Base-by-base conservation (phyloP, 805 yeast species). In the Komagataella populi region DNA sequence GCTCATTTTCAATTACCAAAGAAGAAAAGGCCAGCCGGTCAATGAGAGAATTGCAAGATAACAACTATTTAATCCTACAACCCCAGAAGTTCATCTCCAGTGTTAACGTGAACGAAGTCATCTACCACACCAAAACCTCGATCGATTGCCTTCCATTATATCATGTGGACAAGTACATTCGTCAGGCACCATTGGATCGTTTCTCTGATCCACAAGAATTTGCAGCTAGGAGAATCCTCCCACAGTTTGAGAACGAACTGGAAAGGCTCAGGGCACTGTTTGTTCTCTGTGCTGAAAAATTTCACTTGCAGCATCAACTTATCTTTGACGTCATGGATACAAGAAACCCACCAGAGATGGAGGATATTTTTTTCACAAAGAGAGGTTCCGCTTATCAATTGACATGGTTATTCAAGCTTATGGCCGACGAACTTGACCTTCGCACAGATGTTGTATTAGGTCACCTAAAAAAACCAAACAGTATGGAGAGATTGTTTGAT, bases 391-490 rank as follows among this genome's bases (percentile, higher is more conserved):
- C 64, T 3, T 83, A 77, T 57, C 95, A 88, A 60, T 63, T 91
- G 52, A 87, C 93, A 7, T 80, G 84, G 70, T 66, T 88, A 18
- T 85, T 88, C 63, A 81, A 81, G 54, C 77, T 79, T 53, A 77
- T 93, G 70, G 79, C 91, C 48, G 80, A 76, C 51, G 72, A 83
- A 0, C 69, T 90, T 49, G 81, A 83, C 8, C 73, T 93, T 44
- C 81, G 83, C 6, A 78, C 88, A 56, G 93, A 86, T 54, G 73
- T 88, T 1, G 80, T 93, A 2, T 69, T 81, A 23, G 99, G 99
- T 3, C 86, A 85, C 60, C 74, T 90, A 68, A 87, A 90, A 61
- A 77, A 81, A 23, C 95, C 96, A 6, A 81, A 81, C 55, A 81
- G 75, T 51, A 68, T 72, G 49, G 75, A 76, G 54, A 77, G 71